Base-by-base conservation (phyloP, 2,329 filamentous ascomycete species). In the Ophiostoma australiae region DNA sequence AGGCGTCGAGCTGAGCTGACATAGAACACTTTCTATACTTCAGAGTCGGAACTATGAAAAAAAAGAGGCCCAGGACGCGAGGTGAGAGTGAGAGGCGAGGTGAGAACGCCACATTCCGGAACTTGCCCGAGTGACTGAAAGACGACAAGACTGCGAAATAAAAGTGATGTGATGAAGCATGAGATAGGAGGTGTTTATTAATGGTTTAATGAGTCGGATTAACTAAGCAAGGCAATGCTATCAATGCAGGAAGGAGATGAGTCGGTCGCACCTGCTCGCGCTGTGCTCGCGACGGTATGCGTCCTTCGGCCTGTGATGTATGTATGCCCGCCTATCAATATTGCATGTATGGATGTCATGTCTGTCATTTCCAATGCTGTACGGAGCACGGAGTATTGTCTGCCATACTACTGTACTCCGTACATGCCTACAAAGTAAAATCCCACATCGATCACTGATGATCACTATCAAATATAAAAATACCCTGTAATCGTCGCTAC, bases 21-120 rank as follows among this genome's bases (percentile, higher is more conserved):
- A n/a, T 58, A 58, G 52, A 58, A 27, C 52, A 31, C 15, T 58
- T 58, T 58, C 52, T 58, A 58, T n/a, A 58, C 52, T 58, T 58
- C 15, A 31, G 8, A 58, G 15, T 58, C 52, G 52, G 48, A 27
- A 17, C 17, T 15, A 1, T 7, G 4, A 58, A n/a, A 13, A 1
- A 27, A 58, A 58, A 58, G 44, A 48, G 20, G 44, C 17, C n/a
- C 10, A 11, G 23, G 17, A 58, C 44, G 41, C 41, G 17, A 58
- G 23, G 52, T 58, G 52, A 58, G n/a, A 7, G 52, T 48, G 44
- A 8, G 52, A 58, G 10, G 52, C 27, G 52, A 27, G n/a, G 52
- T 23, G n/a, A 58, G 52, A 58, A n/a, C 44, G 44, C 44, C 44
- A 48, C 44, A 48, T 20, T 20, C n/a, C 44, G 44, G 44, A n/a